phyloP scores from a whole-genome alignment of 305 asterid species.

The Caryopteris hybrid region DNA sequence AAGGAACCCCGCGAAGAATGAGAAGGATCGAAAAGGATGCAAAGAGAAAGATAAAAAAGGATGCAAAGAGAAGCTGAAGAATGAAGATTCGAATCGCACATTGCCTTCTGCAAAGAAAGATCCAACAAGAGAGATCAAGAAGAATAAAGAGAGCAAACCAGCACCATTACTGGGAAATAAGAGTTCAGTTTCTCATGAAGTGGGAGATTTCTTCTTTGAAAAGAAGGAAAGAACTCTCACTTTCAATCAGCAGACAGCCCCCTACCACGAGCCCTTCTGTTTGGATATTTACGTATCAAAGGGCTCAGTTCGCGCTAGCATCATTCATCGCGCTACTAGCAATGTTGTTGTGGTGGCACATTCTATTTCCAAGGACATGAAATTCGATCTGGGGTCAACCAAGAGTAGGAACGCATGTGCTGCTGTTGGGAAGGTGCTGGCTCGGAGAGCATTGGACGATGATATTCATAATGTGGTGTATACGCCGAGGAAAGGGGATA shows the following conservation, averaged over 20 bases:
- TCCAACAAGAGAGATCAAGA: constrained; percentile 22
- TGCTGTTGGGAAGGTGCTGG: constrained; percentile 63
- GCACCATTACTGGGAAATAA: constrained; percentile 7
- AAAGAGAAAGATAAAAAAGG: not conserved
- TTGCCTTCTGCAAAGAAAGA: constrained; percentile 20
- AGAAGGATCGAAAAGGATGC: constrained; percentile 20
- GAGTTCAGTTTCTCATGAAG: constrained; percentile 16
- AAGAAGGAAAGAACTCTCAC: constrained; percentile 63
- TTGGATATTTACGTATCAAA: constrained; percentile 65
- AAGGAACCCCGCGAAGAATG: constrained; percentile 45
- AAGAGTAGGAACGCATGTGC: constrained; percentile 69
- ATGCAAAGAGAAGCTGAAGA: constrained; percentile 26
- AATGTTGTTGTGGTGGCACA: constrained; percentile 75
- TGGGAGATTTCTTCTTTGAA: constrained; percentile 21
- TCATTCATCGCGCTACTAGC: constrained; percentile 80
- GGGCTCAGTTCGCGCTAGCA: constrained; percentile 78
- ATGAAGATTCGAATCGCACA: constrained; percentile 12
- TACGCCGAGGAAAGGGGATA: constrained; percentile 72
- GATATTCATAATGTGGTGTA: constrained; percentile 72
- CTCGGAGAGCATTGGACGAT: constrained; percentile 79
- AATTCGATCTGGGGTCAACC: constrained; percentile 63
- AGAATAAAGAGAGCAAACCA: constrained; percentile 3
- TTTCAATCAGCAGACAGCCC: constrained; percentile 72
- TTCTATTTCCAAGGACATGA: constrained; percentile 89
- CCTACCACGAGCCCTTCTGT: constrained; percentile 87